Percentiles rank a stretch among this genome's conserved stretches.
Conservation (phyloP, 108 stramenopile genomes). For the Fragilaria radians region DNA sequence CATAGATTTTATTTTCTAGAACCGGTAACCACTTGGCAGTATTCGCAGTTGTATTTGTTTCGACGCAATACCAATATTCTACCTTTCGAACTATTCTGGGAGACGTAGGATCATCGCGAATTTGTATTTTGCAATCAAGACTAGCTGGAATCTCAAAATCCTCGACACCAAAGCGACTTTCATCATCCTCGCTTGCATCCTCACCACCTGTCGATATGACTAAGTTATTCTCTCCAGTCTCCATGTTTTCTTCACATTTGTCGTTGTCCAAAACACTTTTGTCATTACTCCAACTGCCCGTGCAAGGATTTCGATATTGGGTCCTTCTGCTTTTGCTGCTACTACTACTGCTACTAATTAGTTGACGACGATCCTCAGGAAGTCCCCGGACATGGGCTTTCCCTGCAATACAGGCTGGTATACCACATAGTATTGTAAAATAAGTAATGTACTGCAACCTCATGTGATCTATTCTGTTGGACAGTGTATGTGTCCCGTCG, state of each 20-base stretch:
- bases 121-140: neutral
- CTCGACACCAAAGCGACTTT: neutral
- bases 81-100: neutral
- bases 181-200: too few species aligned
- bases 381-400: too few species aligned
- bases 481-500: too few species aligned
- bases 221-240: neutral
- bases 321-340: too few species aligned
- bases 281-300: conserved; percentile 3
- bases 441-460: too few species aligned
- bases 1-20: neutral
- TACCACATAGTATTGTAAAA: too few species aligned
- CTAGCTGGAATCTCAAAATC: neutral
- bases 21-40: neutral
- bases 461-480: too few species aligned
- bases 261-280: neutral
- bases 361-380: too few species aligned
- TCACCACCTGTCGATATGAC: too few species aligned
- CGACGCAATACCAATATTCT: neutral
- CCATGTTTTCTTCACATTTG: neutral
- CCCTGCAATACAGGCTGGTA: too few species aligned
- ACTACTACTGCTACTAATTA: too few species aligned
- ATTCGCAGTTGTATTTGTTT: neutral
- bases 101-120: neutral
- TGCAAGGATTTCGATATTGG: conserved; percentile 1